phyloP scores from a whole-genome alignment of 768 basidiomycete species.

The Suillus alpinus region DNA sequence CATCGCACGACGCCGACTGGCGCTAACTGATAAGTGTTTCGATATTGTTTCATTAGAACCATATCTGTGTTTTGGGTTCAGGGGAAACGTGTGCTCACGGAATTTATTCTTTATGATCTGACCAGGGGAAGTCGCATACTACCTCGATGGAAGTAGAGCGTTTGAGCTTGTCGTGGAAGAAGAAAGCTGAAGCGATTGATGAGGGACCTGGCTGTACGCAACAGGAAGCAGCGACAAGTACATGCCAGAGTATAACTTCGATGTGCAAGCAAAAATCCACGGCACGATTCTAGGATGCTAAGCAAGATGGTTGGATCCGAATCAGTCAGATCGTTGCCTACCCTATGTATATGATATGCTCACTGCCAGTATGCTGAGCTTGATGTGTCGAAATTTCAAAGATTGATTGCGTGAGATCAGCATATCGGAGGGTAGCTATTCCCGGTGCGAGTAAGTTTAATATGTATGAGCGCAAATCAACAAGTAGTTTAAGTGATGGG shows the following conservation, averaged over 20 bases:
- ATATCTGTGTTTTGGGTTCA: background rate
- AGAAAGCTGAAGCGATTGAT: background rate
- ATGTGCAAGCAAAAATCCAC: background rate
- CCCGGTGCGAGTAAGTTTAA: background rate
- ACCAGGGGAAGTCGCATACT: background rate
- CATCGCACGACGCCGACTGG: background rate
- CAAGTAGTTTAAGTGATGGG: background rate
- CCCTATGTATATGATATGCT: background rate
- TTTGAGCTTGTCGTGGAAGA: background rate
- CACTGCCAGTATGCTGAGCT: background rate
- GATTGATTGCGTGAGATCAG: background rate
- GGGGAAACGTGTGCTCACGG: background rate
- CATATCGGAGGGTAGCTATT: background rate
- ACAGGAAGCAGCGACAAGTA: background rate
- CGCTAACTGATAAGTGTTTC: background rate
- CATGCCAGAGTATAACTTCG: background rate
- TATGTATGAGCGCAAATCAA: background rate
- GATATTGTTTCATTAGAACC: background rate
- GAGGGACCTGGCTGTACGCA: background rate
- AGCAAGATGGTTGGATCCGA: background rate
- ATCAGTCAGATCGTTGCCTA: too few species aligned
- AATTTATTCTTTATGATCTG: background rate
- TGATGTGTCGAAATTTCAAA: background rate
- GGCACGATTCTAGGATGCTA: background rate
- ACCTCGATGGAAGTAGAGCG: background rate